phyloP scores from a whole-genome alignment of 2,329 filamentous ascomycete genomes.

The Clarireedia hainanense region DNA sequence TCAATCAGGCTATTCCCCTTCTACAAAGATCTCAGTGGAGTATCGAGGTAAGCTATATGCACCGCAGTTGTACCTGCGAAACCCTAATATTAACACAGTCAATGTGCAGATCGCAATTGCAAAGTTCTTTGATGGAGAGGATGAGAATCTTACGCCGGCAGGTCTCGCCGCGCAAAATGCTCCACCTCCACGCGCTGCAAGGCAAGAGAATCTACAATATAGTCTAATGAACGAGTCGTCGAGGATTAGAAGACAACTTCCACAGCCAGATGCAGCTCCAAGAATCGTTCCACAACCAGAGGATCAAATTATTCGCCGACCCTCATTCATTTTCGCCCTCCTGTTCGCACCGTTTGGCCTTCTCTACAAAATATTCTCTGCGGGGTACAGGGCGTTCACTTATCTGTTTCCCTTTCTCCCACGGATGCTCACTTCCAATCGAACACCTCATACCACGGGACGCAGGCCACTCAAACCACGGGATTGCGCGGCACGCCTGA shows the following conservation, averaged over 20 bases:
- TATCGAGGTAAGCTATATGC: slow-evolving; percentile 55
- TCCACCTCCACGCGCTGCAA: slow-evolving; percentile 53
- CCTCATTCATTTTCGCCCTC: slow-evolving; percentile 62
- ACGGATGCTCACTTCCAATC: slow-evolving; percentile 48
- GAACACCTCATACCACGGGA: slow-evolving; percentile 54
- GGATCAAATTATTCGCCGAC: slow-evolving; percentile 55
- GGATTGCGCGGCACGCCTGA: slow-evolving; percentile 82
- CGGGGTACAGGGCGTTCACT: slow-evolving; percentile 63
- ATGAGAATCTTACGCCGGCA: slow-evolving; percentile 72
- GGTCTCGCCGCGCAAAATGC: slow-evolving; percentile 55
- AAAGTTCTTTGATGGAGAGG: slow-evolving; percentile 96
- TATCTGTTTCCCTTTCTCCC: slow-evolving; percentile 78
- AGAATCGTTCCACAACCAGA: slow-evolving; percentile 73
- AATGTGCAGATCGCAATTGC: slow-evolving; percentile 74
- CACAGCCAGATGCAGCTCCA: slow-evolving; percentile 61
- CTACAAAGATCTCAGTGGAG: slow-evolving; percentile 92
- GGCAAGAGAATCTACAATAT: slow-evolving; percentile 68
- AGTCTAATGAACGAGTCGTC: slow-evolving; percentile 35
- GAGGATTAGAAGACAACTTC: slow-evolving; percentile 28
- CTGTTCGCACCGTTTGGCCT: slow-evolving; percentile 76
- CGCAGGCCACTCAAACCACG: slow-evolving; percentile 72
- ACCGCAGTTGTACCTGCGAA: background rate
- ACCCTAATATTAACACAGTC: slow-evolving; percentile 8
- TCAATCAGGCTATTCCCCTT: slow-evolving; percentile 67
- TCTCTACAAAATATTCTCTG: slow-evolving; percentile 63